phyloP scores from a whole-genome alignment of 495 filamentous ascomycete species.

The Aspergillus hancockii region DNA sequence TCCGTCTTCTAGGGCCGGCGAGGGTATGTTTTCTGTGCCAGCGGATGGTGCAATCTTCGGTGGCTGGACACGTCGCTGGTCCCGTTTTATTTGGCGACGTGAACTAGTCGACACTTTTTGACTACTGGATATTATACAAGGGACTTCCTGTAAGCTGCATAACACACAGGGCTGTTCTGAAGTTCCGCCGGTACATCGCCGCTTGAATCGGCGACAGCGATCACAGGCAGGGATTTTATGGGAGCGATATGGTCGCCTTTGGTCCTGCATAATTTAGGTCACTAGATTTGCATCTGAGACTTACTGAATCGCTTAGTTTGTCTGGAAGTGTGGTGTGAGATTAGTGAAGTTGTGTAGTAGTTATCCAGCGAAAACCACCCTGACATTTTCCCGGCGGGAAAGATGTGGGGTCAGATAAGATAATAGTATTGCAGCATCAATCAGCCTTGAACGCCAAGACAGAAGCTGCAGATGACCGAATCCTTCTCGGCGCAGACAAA shows the following conservation, averaged over 20 bases:
- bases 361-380: not conserved
- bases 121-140: conserved; percentile 14
- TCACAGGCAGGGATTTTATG: conserved; percentile 35
- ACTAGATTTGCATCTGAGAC: not conserved
- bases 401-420: conserved; percentile 3
- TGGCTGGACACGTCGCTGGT: not conserved
- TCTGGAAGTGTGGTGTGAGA: not conserved
- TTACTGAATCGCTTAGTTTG: not conserved
- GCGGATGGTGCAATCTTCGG: not conserved
- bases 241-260: conserved; percentile 30
- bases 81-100: conserved; percentile 8
- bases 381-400: conserved; percentile 14
- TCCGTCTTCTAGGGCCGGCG: conserved; percentile 8
- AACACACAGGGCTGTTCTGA: conserved; percentile 26
- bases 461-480: not conserved
- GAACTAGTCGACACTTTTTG: conserved; percentile 4
- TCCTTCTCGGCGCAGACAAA: not conserved
- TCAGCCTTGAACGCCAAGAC: not conserved
- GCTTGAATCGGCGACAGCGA: conserved; percentile 32
- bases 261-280: conserved; percentile 7
- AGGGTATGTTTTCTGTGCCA: not conserved
- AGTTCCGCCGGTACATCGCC: conserved; percentile 25
- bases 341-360: too few relatives aligned
- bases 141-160: conserved; percentile 25
- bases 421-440: not conserved